A percentile compares a stretch with the other conserved stretches of the same genome.
Conservation (phyloP, 2,329 filamentous ascomycete genomes). For the Immersiporthe knoxdaviesiana region DNA sequence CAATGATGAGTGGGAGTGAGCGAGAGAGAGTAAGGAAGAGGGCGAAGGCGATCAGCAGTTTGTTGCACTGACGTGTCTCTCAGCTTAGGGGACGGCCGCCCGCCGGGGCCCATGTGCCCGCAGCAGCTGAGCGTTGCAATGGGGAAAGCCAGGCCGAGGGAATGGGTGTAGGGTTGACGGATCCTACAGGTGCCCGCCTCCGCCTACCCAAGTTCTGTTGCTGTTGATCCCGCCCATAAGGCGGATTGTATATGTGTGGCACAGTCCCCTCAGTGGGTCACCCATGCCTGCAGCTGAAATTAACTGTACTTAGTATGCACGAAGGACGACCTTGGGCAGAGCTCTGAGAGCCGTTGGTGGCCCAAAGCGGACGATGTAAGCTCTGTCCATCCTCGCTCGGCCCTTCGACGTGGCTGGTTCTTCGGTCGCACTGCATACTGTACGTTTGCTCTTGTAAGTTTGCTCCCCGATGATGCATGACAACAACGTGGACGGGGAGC, state of each 20-base stretch:
- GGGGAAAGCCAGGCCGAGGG: background rate
- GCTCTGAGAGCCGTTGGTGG: background rate
- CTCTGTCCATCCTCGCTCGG: background rate
- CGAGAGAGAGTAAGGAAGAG: background rate
- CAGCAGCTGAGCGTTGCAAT: background rate
- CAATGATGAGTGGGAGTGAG: background rate
- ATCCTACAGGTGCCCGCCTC: constrained; percentile 12
- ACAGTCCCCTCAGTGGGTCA: constrained; percentile 2
- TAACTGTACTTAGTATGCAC: constrained; percentile 13
- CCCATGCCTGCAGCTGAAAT: constrained; percentile 10
- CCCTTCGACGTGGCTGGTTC: background rate
- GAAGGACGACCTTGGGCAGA: background rate
- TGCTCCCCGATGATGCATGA: background rate
- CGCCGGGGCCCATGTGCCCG: background rate
- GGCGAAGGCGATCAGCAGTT: constrained; percentile 2
- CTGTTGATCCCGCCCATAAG: background rate
- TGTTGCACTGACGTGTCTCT: constrained; percentile 18
- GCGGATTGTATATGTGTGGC: background rate
- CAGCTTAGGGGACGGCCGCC: background rate
- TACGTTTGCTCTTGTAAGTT: background rate
- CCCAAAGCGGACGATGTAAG: background rate
- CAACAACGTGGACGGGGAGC: no score
- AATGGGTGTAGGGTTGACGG: background rate
- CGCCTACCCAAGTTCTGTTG: background rate
- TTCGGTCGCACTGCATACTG: background rate